These are phyloP conservation scores for Penstemon eatonii DNA, from an alignment of 257 asterid species.

Conservation along the genomic window DNA sequence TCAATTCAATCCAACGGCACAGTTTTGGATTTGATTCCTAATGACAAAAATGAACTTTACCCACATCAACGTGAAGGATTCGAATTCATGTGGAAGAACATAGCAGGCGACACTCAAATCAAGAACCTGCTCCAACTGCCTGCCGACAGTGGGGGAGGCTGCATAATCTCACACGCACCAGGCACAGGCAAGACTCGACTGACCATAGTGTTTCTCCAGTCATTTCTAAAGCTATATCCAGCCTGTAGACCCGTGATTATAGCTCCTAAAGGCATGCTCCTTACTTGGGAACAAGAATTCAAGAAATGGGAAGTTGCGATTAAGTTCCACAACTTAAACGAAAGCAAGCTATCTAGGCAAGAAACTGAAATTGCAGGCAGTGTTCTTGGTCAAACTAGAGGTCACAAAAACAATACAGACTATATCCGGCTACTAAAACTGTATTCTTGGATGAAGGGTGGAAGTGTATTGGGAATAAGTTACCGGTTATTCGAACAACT, in stretches of 20 bases:
- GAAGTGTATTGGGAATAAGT: conserved; percentile 55
- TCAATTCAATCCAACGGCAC: conserved; percentile 31
- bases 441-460: conserved; percentile 51
- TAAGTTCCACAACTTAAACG: conserved; percentile 65
- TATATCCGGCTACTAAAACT: conserved; percentile 45
- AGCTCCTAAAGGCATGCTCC: conserved; percentile 74
- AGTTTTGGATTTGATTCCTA: conserved; percentile 56
- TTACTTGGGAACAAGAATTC: conserved; percentile 70
- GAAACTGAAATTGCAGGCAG: conserved; percentile 31
- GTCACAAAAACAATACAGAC: conserved; percentile 1
- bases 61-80: conserved; percentile 72
- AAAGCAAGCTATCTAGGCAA: conserved; percentile 30
- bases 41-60: conserved; percentile 37
- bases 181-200: conserved; percentile 83
- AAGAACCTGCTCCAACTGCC: conserved; percentile 40
- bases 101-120: conserved; percentile 56
- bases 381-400: conserved; percentile 3
- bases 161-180: conserved; percentile 89
- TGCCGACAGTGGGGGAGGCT: conserved; percentile 51
- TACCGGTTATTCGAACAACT: conserved; percentile 57
- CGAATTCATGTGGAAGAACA: conserved; percentile 59
- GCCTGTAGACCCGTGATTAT: conserved; percentile 62
- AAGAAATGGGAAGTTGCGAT: conserved; percentile 50
- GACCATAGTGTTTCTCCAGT: conserved; percentile 58
- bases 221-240: conserved; percentile 59